phyloP scores from a whole-genome alignment of 306 rosid species.

The Betula pendula region DNA sequence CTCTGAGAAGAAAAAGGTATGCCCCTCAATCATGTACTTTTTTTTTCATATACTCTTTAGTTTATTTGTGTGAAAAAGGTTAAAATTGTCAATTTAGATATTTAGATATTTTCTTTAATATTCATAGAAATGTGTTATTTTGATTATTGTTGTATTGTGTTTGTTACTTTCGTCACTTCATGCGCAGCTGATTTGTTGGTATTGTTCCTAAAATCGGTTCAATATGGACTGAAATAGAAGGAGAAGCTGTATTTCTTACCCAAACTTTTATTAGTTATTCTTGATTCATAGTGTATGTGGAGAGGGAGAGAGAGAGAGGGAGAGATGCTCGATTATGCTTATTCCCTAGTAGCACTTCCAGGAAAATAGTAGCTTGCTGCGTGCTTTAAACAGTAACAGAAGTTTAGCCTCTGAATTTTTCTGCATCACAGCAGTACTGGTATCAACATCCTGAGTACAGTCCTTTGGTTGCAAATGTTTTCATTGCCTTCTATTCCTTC shows the following conservation, averaged over 20 bases:
- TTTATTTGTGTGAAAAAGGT: background rate
- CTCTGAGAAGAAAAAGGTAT: slow-evolving; percentile 82
- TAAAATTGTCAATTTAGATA: slow-evolving; percentile 1
- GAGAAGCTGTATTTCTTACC: background rate
- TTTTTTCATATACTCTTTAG: background rate
- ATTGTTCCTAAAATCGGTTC: background rate
- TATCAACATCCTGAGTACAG: background rate
- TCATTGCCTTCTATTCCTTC: background rate
- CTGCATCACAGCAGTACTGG: background rate
- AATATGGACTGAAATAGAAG: background rate
- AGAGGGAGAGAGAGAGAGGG: background rate
- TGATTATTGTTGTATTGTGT: background rate
- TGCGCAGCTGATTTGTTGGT: background rate
- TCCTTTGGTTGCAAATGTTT: background rate
- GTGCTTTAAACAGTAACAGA: background rate
- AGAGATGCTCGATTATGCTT: too few relatives aligned
- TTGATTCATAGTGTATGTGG: background rate
- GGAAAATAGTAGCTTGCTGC: background rate
- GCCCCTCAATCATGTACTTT: slow-evolving; percentile 14
- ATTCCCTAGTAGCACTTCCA: background rate
- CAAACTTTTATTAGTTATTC: background rate
- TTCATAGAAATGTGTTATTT: background rate
- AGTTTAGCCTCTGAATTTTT: background rate
- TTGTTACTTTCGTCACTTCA: background rate
- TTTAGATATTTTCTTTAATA: background rate